These are phyloP conservation scores for Neonectria faginata DNA, from an alignment of 2,329 filamentous ascomycete genomes.

Conservation along the genomic window DNA sequence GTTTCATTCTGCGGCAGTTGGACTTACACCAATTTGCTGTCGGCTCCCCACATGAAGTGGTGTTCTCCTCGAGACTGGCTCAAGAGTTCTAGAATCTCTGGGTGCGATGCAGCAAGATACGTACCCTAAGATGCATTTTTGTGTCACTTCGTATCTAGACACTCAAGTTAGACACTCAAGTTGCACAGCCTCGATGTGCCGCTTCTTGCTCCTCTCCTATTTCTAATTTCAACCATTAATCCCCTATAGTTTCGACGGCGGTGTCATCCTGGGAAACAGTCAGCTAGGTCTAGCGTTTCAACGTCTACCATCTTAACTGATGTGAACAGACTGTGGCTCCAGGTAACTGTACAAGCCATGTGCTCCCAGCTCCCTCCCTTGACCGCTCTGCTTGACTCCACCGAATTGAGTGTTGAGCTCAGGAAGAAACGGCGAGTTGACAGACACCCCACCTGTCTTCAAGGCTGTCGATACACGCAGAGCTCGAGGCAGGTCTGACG, in stretches of 20 bases:
- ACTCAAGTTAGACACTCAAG: too few relatives aligned
- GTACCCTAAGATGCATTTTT: slow-evolving; percentile 4
- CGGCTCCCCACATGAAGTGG: slow-evolving; percentile 20
- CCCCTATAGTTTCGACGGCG: not conserved
- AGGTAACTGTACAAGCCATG: not conserved
- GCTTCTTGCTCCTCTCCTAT: slow-evolving; percentile 10
- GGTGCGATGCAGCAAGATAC: slow-evolving; percentile 18
- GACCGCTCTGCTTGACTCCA: not conserved
- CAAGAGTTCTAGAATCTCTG: slow-evolving; percentile 8
- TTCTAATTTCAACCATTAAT: too few relatives aligned
- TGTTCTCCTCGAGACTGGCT: slow-evolving; percentile 9
- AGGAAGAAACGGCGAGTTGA: not conserved
- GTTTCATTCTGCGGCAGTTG: not conserved
- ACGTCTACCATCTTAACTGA: not conserved
- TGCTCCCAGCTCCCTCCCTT: not conserved
- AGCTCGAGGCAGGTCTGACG: not conserved
- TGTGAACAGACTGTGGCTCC: not conserved
- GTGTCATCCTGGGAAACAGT: not conserved
- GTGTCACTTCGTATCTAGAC: not conserved
- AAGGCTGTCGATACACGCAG: not conserved
- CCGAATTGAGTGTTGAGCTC: not conserved
- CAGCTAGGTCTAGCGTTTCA: not conserved
- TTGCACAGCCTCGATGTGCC: not conserved
- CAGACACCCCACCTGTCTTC: not conserved
- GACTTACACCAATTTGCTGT: slow-evolving; percentile 17